Conservation (phyloP, 805 yeast species). For the Metschnikowia picachoensis region DNA sequence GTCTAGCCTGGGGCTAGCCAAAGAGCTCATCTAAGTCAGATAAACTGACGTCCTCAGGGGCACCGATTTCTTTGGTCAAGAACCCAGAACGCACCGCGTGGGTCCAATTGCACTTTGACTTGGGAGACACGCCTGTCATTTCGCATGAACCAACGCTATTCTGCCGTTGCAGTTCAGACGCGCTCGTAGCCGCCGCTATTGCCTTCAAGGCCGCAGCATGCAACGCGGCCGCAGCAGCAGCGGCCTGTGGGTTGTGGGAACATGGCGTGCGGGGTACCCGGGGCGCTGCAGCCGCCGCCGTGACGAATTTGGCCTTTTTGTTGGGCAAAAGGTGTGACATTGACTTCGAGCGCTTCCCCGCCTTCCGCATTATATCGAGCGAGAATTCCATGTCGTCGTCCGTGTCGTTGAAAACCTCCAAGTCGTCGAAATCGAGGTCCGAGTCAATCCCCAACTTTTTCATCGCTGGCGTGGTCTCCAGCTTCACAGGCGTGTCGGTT, state of each 20-base stretch:
- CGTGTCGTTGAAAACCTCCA: constrained; percentile 46
- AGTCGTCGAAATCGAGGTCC: constrained; percentile 47
- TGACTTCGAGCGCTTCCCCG: constrained; percentile 60
- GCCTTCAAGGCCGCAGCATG: constrained; percentile 63
- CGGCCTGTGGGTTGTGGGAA: constrained; percentile 57
- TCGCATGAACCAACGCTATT: too few species aligned
- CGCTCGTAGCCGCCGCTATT: constrained; percentile 30
- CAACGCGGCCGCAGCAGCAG: constrained; percentile 71
- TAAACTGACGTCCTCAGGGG: constrained; percentile 74
- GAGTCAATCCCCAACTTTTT: constrained; percentile 23
- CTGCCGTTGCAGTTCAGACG: neutral
- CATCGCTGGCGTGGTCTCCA: constrained; percentile 2
- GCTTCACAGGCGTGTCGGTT: neutral
- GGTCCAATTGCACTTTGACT: constrained; percentile 56
- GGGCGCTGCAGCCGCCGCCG: constrained; percentile 80
- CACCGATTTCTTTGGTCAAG: constrained; percentile 68
- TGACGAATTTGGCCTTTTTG: constrained; percentile 52
- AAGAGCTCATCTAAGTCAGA: constrained; percentile 54
- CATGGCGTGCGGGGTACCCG: constrained; percentile 62
- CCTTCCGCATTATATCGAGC: constrained; percentile 40
- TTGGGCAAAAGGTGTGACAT: constrained; percentile 50
- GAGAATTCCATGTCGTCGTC: constrained; percentile 35
- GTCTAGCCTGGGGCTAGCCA: constrained; percentile 11
- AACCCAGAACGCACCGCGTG: constrained; percentile 74
- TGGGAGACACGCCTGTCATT: constrained; percentile 1